Base-by-base conservation (phyloP, 257 asterid species). In the Thymus quinquecostatus region DNA sequence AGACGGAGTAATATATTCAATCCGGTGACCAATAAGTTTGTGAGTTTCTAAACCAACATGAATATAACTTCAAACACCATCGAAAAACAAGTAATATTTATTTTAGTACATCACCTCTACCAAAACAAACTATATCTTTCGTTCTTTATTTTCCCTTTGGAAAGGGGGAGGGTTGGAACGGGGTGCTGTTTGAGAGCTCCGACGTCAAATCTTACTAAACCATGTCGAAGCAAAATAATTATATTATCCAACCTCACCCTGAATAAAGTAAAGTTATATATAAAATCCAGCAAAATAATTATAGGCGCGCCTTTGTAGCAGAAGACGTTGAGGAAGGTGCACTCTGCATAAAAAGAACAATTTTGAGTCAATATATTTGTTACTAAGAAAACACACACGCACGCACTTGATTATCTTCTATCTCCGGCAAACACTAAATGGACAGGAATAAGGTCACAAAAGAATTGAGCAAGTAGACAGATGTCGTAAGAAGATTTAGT, bases 291-390 rank as follows among this genome's bases (percentile, higher is more conserved):
- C 72, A 67, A 48, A 30, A 40, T 58, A 62, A 66, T 78, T 77
- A 92, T 71, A 92, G 80, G 65, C 97, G 95, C 6, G 98, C 77
- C 82, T 86, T 90, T 51, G 93, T 79, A 50, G 79, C 75, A 14
- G 86, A 77, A 68, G 89, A 64, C 32, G 84, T 68, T 21, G 92
- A 69, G 59, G 61, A 83, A 6, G 92, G 89, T 63, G 93, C 96
- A 70, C 98, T 82, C 98, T 92, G 92, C 87, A 84, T 59, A 57
- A 72, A 75, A 72, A 78, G 71, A 30, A 60, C 40, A 57, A 13
- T n/a, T 49, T 53, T 11, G 58, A 34, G 72, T 69, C 33, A 50
- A 38, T 45, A 77, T 8, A 14, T 27, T 36, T 36, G 40, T 36
- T 5, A 36, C 3, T 36, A 36, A 21, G 21, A 21, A 21, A 36